Evolutionary conservation across 2,329 filamentous ascomycete species (phyloP), one percentile per base, ranked within the genome.

Genomic region (Aureobasidium sp.): DNA sequence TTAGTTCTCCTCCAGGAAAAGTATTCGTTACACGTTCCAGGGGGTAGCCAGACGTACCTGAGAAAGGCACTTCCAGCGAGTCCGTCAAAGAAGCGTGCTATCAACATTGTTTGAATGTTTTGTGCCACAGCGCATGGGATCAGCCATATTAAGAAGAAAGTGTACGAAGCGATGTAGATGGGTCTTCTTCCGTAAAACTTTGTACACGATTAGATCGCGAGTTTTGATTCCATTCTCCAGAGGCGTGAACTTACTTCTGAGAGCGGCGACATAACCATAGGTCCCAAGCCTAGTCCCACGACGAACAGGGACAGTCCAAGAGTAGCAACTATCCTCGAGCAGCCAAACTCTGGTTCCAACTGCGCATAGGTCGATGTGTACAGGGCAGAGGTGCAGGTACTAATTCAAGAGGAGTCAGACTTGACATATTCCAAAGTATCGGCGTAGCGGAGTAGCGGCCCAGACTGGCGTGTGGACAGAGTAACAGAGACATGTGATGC

Each of bases 251-350:
- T 35, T 65, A 76, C 76, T 68, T 77, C 78, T 66, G 78, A 80
- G 23, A 81, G 69, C 5, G 81, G 82, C 47, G 74, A 76, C 4
- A 84, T 69, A n/a, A 82, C 67, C 83, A 81, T 82, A 2, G 80
- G 79, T 0, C 81, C 80, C 13, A 79, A 70, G 19, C 77, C 82
- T 57, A 89, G 83, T 19, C 92, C 92, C 59, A 90, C 80, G 51
- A 96, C 90, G 69, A 92, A 96, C 1, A 88, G 79, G 0, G 89
- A 91, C 55, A 96, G 76, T 0, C 92, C 93, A 10, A 96, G 73
- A 3, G 90, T 90, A 13, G 87, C 89, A 25, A 95, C 81, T 53
- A 89, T 78, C 60, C 83, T 81, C 0, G 88, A 87, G 67, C 82
- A 82, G 65, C 82, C 75, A 67, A 96, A 95, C 62, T 95, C 88